These are phyloP conservation scores for Lasiodiplodia hormozganensis DNA, from an alignment of 2,329 filamentous ascomycete species.

Conservation along the genomic window DNA sequence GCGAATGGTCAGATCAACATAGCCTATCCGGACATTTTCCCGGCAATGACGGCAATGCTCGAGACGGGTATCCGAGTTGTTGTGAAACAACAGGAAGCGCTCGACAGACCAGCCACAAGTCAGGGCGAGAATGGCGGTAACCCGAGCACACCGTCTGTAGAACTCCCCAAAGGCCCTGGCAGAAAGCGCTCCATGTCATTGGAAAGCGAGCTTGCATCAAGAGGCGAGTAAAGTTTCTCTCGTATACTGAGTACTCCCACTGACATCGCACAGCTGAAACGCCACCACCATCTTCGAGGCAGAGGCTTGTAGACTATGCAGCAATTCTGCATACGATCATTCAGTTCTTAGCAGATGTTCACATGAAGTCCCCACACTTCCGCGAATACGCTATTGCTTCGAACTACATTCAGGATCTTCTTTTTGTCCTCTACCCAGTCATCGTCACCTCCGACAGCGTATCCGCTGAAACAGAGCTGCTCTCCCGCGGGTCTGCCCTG, in stretches of 20 bases:
- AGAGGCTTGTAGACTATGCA: slow-evolving; percentile 61
- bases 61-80: slow-evolving; percentile 81
- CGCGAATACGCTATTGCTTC: slow-evolving; percentile 82
- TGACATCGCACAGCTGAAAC: slow-evolving; percentile 14
- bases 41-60: slow-evolving; percentile 84
- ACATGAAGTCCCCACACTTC: slow-evolving; percentile 77
- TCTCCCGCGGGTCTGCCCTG: slow-evolving; percentile 78
- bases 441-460: slow-evolving; percentile 87
- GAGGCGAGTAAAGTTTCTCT: slow-evolving; percentile 37
- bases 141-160: neutral
- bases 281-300: slow-evolving; percentile 13
- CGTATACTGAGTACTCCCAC: neutral
- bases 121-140: slow-evolving; percentile 41
- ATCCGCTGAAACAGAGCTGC: slow-evolving; percentile 83
- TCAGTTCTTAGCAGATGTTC: slow-evolving; percentile 79
- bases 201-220: slow-evolving; percentile 59
- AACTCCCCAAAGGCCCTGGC: slow-evolving; percentile 40
- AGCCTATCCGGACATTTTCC: slow-evolving; percentile 76
- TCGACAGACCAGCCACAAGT: slow-evolving; percentile 15
- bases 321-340: slow-evolving; percentile 77
- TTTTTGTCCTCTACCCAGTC: slow-evolving; percentile 83
- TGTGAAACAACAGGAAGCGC: slow-evolving; percentile 42
- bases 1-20: slow-evolving; percentile 65
- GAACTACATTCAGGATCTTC: slow-evolving; percentile 79
- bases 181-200: slow-evolving; percentile 72